Evolutionary conservation across 1,139 yeast genomes (phyloP), one percentile per base, ranked within the genome.

Genomic region (Taphrina betulina): DNA sequence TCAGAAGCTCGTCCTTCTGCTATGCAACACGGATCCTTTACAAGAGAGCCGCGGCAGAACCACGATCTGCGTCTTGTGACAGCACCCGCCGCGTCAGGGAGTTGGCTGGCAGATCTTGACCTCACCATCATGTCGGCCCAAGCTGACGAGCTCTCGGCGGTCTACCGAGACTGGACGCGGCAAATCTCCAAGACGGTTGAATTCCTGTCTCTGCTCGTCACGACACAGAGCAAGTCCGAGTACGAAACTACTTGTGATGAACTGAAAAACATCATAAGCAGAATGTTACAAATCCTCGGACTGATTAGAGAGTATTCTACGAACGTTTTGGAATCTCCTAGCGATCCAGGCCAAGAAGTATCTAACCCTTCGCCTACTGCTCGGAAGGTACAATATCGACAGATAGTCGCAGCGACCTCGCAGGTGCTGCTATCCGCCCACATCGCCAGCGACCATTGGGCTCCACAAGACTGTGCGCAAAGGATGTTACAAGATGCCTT

Each of bases 361-460:
- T 7, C 7, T 7, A 7, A 12, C 7, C 12, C 41, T 16, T 12
- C 16, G 3, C 4, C 24, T 24, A 16, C 7, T 3, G 17, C 24
- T 4, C 24, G 29, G 44, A n/a, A 12, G 10, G n/a, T 5, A 2
- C 24, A 43, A 10, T 31, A 23, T 19, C 48, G 37, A 20, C 42
- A 20, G 16, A 33, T 53, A 8, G 16, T 53, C 37, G 23, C 50
- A 17, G 37, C 57, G 14, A 23, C 54, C 5, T 26, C 57, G 12
- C 43, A 29, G 28, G 24, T 57, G 19, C 28, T 56, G 38, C 35
- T 44, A 16, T 36, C 59, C 7, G 17, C 48, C 17, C 52, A 44
- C 22, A 38, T 44, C 10, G 58, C 59, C 2, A 22, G 54, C 20
- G 29, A 34, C 14, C 48, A 34, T 23, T 57, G 59, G 59, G n/a